Percentiles rank a stretch among this genome's conserved stretches.
Evolutionary conservation across 352 stramenopile genomes (phyloP).

Genomic region (Phytophthora pinifolia): DNA sequence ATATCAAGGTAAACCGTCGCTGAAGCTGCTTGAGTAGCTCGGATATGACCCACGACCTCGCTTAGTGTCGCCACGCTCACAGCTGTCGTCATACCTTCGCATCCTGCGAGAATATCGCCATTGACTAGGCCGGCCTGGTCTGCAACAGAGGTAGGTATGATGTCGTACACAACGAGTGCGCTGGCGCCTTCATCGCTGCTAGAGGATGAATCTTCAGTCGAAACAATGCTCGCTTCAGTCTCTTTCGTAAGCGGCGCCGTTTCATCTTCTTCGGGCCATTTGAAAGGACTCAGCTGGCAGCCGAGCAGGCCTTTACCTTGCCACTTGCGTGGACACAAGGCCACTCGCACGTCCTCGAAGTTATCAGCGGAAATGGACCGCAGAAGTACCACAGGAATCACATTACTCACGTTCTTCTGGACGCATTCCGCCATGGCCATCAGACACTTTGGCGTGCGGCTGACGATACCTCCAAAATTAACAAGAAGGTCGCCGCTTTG

Average conservation of each 20-base stretch:
- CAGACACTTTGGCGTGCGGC: constrained; percentile 49
- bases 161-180: constrained; percentile 45
- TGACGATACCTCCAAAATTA: constrained; percentile 51
- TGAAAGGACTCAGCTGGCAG: constrained; percentile 63
- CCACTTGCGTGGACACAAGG: constrained; percentile 52
- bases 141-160: constrained; percentile 32
- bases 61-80: constrained; percentile 14
- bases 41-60: constrained; percentile 23
- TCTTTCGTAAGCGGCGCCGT: neutral
- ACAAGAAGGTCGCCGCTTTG: constrained; percentile 45
- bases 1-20: constrained; percentile 33
- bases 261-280: constrained; percentile 34
- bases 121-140: constrained; percentile 35
- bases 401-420: constrained; percentile 41
- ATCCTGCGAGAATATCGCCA: constrained; percentile 51
- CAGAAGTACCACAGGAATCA: constrained; percentile 40
- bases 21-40: neutral
- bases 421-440: constrained; percentile 51
- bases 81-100: constrained; percentile 26
- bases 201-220: neutral
- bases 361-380: constrained; percentile 9
- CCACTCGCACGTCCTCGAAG: constrained; percentile 22
- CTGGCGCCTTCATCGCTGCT: constrained; percentile 16
- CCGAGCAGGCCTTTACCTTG: constrained; percentile 63
- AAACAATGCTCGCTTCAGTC: neutral